Evolutionary conservation across 306 rosid species (phyloP).

Genomic region (Fragaria iinumae): DNA sequence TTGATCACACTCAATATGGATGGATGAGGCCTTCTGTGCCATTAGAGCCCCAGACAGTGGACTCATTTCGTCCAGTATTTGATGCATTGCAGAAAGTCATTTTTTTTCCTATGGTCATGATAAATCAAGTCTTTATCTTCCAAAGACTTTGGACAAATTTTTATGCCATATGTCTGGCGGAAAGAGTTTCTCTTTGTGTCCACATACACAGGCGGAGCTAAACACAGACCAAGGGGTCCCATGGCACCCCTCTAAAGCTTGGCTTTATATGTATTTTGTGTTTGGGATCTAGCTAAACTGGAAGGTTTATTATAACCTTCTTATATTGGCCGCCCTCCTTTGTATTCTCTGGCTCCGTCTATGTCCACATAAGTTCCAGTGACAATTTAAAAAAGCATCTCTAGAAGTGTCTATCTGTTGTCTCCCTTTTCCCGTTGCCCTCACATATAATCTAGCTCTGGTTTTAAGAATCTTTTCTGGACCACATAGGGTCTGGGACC

Average conservation of each 20-base stretch:
- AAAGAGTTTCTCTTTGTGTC: not conserved
- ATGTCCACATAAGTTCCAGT: not conserved
- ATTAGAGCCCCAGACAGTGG: slow-evolving; percentile 4
- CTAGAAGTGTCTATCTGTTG: not conserved
- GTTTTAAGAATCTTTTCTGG: not conserved
- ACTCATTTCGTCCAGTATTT: not conserved
- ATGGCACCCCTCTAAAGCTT: no score
- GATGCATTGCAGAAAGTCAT: not conserved
- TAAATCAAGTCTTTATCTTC: not conserved
- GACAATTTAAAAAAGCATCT: not conserved
- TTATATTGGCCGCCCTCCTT: no score
- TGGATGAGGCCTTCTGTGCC: slow-evolving; percentile 12
- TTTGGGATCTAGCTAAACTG: no score
- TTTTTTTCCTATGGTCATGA: not conserved
- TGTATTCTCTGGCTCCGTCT: no score
- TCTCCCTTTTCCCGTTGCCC: not conserved
- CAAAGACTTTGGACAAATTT: not conserved
- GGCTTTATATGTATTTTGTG: no score
- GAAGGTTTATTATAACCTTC: no score
- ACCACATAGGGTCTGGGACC: not conserved
- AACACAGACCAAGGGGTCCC: no score
- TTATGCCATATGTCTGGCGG: slow-evolving; percentile 6
- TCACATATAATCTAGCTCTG: not conserved
- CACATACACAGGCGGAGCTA: no score
- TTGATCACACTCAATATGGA: not conserved